Conservation (phyloP, 768 basidiomycete species). For the Cystobasidiopsis lactophilus region DNA sequence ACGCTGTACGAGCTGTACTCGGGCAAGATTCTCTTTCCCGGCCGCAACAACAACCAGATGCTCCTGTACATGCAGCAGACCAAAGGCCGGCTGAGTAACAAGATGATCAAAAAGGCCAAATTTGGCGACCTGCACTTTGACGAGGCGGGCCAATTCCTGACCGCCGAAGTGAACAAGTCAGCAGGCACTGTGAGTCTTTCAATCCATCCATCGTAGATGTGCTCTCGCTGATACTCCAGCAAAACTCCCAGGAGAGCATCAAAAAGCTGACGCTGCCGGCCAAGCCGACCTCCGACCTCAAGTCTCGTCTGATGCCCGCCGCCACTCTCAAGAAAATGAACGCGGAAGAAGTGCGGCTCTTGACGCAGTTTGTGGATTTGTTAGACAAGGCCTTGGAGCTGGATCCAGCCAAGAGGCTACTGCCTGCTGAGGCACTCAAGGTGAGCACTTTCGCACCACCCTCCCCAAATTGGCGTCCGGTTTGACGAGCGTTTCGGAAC, state of each 20-base stretch:
- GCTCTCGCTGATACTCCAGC: not conserved
- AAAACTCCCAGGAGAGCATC: slow-evolving; percentile 42
- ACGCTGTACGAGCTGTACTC: slow-evolving; percentile 59
- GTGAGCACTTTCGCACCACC: slow-evolving; percentile 3
- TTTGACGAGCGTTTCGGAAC: too few species aligned
- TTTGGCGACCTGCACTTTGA: slow-evolving; percentile 87
- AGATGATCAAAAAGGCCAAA: slow-evolving; percentile 81
- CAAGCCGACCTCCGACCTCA: slow-evolving; percentile 59
- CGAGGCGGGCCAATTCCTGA: slow-evolving; percentile 62
- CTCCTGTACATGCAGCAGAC: slow-evolving; percentile 92
- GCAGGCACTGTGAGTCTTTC: slow-evolving; percentile 49
- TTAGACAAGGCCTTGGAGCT: slow-evolving; percentile 74
- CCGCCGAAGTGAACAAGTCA: slow-evolving; percentile 59
- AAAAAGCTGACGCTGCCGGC: slow-evolving; percentile 53
- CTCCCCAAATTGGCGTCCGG: too few species aligned
- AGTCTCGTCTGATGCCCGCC: slow-evolving; percentile 59
- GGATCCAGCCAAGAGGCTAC: slow-evolving; percentile 64
- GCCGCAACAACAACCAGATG: slow-evolving; percentile 95
- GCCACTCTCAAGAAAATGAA: slow-evolving; percentile 47
- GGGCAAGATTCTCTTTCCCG: slow-evolving; percentile 92
- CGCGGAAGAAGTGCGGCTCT: slow-evolving; percentile 66
- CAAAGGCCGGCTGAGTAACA: slow-evolving; percentile 75
- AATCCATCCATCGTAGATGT: too few species aligned
- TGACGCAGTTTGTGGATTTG: slow-evolving; percentile 63
- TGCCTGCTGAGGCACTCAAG: slow-evolving; percentile 67